Evolutionary conservation across 2,329 filamentous ascomycete species (phyloP).

Genomic region (Sarocladium strictum): DNA sequence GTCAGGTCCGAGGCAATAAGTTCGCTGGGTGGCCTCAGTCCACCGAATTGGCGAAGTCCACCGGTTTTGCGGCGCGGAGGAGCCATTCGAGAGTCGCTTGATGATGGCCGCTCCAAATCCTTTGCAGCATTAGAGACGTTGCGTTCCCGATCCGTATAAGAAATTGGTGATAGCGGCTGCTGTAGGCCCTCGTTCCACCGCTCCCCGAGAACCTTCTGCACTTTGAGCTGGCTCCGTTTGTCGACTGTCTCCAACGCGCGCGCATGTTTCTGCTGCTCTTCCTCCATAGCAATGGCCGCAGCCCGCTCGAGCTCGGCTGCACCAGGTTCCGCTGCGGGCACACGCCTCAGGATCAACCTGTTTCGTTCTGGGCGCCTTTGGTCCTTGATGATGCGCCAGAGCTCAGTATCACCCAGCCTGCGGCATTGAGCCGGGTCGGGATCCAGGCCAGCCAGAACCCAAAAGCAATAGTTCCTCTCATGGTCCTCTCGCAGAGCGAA

Average conservation of each 20-base stretch:
- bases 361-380: slow-evolving; percentile 80
- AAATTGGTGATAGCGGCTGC: slow-evolving; percentile 80
- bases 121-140: slow-evolving; percentile 56
- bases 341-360: slow-evolving; percentile 82
- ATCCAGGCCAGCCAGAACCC: slow-evolving; percentile 80
- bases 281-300: slow-evolving; percentile 82
- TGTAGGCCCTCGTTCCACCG: slow-evolving; percentile 74
- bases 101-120: slow-evolving; percentile 51
- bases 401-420: slow-evolving; percentile 76
- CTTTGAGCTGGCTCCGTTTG: slow-evolving; percentile 76
- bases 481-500: slow-evolving; percentile 84
- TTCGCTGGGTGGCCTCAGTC: slow-evolving; percentile 88
- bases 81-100: slow-evolving; percentile 35
- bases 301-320: slow-evolving; percentile 80
- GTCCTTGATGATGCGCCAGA: slow-evolving; percentile 88
- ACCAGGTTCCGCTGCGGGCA: slow-evolving; percentile 87
- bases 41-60: slow-evolving; percentile 76
- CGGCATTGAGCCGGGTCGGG: slow-evolving; percentile 76
- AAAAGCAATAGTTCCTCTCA: slow-evolving; percentile 94
- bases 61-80: slow-evolving; percentile 39
- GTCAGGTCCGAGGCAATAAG: slow-evolving; percentile 94
- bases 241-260: slow-evolving; percentile 59
- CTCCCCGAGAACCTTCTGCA: slow-evolving; percentile 84
- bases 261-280: slow-evolving; percentile 67
- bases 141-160: slow-evolving; percentile 63